These are phyloP conservation scores for Tuber melanosporum DNA, from an alignment of 495 filamentous ascomycete genomes.

Conservation along the genomic window DNA sequence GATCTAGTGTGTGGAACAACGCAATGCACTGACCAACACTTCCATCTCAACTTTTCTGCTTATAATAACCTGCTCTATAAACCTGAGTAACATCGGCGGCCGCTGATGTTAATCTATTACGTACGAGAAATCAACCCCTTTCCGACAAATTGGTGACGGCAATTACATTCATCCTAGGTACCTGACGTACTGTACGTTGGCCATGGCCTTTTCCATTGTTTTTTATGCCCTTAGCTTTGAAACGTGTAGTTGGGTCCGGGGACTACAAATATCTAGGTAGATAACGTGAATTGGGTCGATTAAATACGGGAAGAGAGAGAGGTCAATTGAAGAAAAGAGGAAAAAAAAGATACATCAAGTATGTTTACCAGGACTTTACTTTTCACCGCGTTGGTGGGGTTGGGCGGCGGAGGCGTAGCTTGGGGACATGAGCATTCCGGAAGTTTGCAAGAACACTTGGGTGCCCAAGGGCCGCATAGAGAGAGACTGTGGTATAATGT, in stretches of 20 bases:
- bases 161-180: background rate
- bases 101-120: slow-evolving; percentile 1
- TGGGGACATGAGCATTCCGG: slow-evolving; percentile 31
- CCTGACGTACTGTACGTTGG: background rate
- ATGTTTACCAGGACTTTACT: slow-evolving; percentile 28
- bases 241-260: background rate
- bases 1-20: background rate
- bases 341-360: background rate
- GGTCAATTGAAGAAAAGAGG: background rate
- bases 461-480: slow-evolving; percentile 46
- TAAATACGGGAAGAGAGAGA: background rate
- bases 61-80: background rate
- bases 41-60: background rate
- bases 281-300: background rate
- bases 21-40: background rate
- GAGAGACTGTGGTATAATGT: slow-evolving; percentile 52
- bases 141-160: background rate
- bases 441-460: slow-evolving; percentile 25
- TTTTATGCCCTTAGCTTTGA: background rate
- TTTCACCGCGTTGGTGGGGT: slow-evolving; percentile 15
- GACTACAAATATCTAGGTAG: background rate
- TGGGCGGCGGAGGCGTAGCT: slow-evolving; percentile 6
- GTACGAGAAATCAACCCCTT: background rate
- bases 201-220: background rate
- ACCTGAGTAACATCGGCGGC: background rate